A percentile compares a stretch with the other conserved stretches of the same genome.
These are phyloP conservation scores for Barbatosphaeria neglecta DNA, from an alignment of 495 filamentous ascomycete species.

Conservation along the genomic window DNA sequence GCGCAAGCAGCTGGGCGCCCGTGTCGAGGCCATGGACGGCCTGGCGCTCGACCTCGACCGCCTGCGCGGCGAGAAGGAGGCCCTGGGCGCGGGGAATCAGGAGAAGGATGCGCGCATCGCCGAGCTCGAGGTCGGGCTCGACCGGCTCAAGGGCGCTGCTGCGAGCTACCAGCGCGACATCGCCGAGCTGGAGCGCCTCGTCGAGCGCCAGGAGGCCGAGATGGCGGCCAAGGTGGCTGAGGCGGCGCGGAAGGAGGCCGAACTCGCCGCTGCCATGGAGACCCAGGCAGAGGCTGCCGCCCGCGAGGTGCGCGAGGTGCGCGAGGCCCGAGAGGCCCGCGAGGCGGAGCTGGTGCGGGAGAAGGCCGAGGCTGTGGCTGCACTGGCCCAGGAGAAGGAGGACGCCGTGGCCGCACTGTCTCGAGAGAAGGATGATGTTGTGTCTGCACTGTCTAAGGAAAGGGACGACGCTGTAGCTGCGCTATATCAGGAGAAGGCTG, in stretches of 20 bases:
- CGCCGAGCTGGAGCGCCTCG: constrained; percentile 46
- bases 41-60: constrained; percentile 32
- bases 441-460: too few species aligned
- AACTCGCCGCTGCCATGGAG: constrained; percentile 27
- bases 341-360: too few species aligned
- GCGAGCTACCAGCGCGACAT: constrained; percentile 55
- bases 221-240: constrained; percentile 16
- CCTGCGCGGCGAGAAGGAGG: constrained; percentile 31
- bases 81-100: constrained; percentile 31
- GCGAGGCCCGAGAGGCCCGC: too few species aligned
- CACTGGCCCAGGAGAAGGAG: too few species aligned
- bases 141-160: constrained; percentile 49
- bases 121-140: constrained; percentile 47
- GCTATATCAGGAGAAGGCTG: too few species aligned
- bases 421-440: too few species aligned
- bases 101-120: constrained; percentile 40
- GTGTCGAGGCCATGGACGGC: constrained; percentile 27
- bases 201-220: constrained; percentile 47
- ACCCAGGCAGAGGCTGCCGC: constrained; percentile 16
- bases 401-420: too few species aligned
- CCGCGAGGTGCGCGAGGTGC: constrained; percentile 16
- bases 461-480: too few species aligned
- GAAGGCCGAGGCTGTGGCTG: too few species aligned
- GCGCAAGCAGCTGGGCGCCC: constrained; percentile 34
- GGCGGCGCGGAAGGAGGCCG: constrained; percentile 5